Base-by-base conservation (phyloP, 2,329 filamentous ascomycete genomes). In the Capronia americana region DNA sequence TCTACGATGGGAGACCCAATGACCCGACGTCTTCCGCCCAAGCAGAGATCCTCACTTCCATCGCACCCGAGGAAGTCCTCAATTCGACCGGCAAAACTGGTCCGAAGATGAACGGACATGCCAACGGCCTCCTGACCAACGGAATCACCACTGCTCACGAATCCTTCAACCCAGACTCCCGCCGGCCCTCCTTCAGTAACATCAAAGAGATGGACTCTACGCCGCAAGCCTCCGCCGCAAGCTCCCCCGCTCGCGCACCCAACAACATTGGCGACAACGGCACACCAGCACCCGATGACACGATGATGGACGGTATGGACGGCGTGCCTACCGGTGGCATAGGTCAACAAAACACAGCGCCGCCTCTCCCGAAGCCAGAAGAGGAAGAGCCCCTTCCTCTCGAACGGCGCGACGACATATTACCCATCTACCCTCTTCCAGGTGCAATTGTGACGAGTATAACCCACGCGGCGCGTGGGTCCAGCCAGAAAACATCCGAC, bases 401-500 rank as follows among this genome's bases (percentile, higher is more conserved):
- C 78, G 87, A 76, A 82, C 78, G 91, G 10, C 88, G 92, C 55
- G 94, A 98, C 75, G 85, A 88, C 48, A 89, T 95, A 38, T 85
- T 97, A 3, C 93, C 95, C 0, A 80, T 93, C 12, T 91, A 92
- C 64, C 89, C 94, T 0, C 87, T 99, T 28, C 94, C 98, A 77
- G 86, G 90, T 68, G 94, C 95, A 4, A 96, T 99, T 73, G 85
- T 97, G 67, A 93, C 91, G 17, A 93, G 90, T 57, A 96, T 98
- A 74, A 86, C 91, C 56, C 91, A 97, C 77, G 95, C 92, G 7
- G 90, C 92, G 60, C 90, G 90, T 69, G 90, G 90, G 64, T 94
- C 98, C 76, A 93, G 98, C 71, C 94, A 95, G 81, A 96, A 96
- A 79, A 88, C 94, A 69, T 90, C 92, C 61, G 95, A 99, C 75